Evolutionary conservation across 2,329 filamentous ascomycete species (phyloP), one percentile per base, ranked within the genome.

Genomic region (Ceratocystis harringtonii): DNA sequence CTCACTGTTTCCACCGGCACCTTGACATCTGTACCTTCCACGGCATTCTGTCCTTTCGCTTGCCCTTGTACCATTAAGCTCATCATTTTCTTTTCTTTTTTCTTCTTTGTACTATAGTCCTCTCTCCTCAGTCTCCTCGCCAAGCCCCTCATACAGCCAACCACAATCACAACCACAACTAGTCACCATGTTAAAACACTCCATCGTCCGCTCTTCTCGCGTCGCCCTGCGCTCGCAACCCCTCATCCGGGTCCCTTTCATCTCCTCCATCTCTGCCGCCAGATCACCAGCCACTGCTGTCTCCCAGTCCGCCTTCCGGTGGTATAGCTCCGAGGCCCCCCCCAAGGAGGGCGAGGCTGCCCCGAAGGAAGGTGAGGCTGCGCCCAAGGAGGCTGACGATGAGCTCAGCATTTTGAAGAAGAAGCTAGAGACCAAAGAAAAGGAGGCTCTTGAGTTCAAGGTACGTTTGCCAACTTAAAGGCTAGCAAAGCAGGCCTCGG

Each of bases 391-490:
- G 6, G 73, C 74, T 44, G 66, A 72, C 8, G 76, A 77, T 65
- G 73, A 75, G 52, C 71, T 79, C 50, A 72, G 75, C 2, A 74
- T 77, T 67, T 72, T 81, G 65, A 80, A 80, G 75, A 81, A 81
- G 72, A 74, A 77, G 68, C 73, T 82, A 60, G 79, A 81, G 72
- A 72, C 77, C 69, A 82, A 81, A 74, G 77, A 80, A 41, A 76
- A 77, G 69, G 79, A 81, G 71, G 77, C 74, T 62, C 74, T 88
- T 68, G 91, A 96, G 61, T 82, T 95, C 76, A 97, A 96, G 86
- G 92, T 96, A 71, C 60, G 80, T 74, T 28, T 36, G 25, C 12
- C 25, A 5, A 32, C 28, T 32, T 64, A 43, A 63, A 41, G n/a
- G 43, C 41, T 43, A 44, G 5, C 45, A 12, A 19, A 12, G 5